These are phyloP conservation scores for Xylaria curta DNA, from an alignment of 495 filamentous ascomycete species.

Conservation along the genomic window DNA sequence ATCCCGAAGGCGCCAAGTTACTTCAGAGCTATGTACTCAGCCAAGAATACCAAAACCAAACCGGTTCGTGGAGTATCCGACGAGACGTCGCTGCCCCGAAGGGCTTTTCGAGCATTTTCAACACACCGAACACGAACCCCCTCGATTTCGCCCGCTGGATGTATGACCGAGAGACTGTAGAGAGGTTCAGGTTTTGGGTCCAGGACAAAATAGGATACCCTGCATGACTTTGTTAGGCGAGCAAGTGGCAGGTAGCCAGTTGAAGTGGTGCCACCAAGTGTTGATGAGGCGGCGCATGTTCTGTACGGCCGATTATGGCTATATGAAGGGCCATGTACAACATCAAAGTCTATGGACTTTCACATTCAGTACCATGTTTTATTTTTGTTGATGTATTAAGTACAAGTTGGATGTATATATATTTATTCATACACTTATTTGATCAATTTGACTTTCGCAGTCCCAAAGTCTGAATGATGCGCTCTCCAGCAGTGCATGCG, in stretches of 20 bases:
- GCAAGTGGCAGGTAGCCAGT: neutral
- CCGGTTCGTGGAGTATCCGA: neutral
- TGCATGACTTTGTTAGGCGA: neutral
- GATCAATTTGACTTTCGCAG: neutral
- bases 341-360: too few relatives aligned
- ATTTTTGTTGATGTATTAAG: too few relatives aligned
- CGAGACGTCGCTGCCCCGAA: neutral
- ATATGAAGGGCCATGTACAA: too few relatives aligned
- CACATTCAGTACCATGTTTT: too few relatives aligned
- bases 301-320: too few relatives aligned
- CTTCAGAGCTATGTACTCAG: neutral
- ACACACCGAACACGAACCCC: neutral
- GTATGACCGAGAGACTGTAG: neutral
- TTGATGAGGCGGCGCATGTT: too few relatives aligned
- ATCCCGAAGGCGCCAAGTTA: neutral
- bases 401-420: too few relatives aligned
- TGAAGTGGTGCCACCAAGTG: too few relatives aligned
- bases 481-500: neutral
- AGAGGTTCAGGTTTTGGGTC: neutral
- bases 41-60: neutral
- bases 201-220: conserved; percentile 2
- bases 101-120: neutral
- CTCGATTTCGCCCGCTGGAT: neutral
- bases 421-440: too few relatives aligned
- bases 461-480: neutral